phyloP scores from a whole-genome alignment of 345 rosid species.

The Lepidium aucheri region DNA sequence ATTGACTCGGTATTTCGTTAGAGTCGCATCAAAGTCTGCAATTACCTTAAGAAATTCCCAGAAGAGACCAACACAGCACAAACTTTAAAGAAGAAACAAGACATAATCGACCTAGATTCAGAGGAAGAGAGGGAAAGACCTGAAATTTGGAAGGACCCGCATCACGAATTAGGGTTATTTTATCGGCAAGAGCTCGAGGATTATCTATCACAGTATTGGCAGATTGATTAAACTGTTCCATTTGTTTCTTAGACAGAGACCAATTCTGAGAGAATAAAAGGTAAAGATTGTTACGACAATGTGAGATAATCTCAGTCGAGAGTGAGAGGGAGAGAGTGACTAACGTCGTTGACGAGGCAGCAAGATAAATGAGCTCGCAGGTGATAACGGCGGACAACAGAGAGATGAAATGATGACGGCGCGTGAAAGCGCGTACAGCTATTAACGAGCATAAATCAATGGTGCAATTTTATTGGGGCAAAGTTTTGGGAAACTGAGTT shows the following conservation, averaged over 20 bases:
- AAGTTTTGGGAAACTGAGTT: background rate
- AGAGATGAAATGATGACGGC: conserved; percentile 4
- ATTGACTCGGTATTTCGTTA: conserved; percentile 56
- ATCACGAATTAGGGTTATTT: conserved; percentile 43
- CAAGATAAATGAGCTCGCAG: background rate
- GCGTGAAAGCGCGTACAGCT: conserved; percentile 17
- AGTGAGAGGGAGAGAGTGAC: background rate
- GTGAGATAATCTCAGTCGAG: background rate
- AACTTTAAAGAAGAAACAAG: background rate
- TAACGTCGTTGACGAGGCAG: background rate
- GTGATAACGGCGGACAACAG: background rate
- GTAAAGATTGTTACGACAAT: background rate
- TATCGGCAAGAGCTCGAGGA: conserved; percentile 35
- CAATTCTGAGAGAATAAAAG: conserved; percentile 10
- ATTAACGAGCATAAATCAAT: background rate
- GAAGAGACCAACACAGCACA: conserved; percentile 3
- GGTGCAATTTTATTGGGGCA: background rate
- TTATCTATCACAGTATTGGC: conserved; percentile 34
- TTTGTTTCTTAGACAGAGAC: background rate
- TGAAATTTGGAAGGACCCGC: conserved; percentile 77
- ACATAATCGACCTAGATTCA: conserved; percentile 25
- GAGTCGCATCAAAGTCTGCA: conserved; percentile 83
- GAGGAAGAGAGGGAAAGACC: conserved; percentile 32
- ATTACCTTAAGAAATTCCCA: conserved; percentile 24
- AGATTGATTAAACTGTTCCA: conserved; percentile 29